Conservation (phyloP, 108 stramenopile genomes). For the Cyclostephanos invisitatus region DNA sequence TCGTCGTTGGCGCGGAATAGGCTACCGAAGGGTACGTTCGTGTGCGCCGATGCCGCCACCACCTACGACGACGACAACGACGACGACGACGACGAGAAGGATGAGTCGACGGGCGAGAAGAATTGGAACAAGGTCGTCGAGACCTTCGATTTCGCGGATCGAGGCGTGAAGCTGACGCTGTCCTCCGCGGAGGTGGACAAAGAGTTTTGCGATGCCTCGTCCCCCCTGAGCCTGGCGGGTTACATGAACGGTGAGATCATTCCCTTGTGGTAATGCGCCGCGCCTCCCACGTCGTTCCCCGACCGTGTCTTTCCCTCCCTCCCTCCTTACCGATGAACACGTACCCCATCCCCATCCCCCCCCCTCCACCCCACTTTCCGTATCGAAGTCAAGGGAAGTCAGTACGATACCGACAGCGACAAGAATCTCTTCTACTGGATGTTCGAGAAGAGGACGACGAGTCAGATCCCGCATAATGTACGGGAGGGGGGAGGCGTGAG, state of each 20-base stretch:
- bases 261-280: background rate
- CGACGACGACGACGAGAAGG: background rate
- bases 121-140: slow-evolving; percentile 3
- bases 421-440: slow-evolving; percentile 97
- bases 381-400: slow-evolving; percentile 44
- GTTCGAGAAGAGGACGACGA: slow-evolving; percentile 84
- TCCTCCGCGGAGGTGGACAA: slow-evolving; percentile 32
- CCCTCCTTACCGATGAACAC: background rate
- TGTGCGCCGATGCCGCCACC: background rate
- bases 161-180: slow-evolving; percentile 29
- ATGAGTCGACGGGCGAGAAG: background rate
- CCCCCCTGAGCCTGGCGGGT: slow-evolving; percentile 43
- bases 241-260: slow-evolving; percentile 48
- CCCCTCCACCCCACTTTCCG: background rate
- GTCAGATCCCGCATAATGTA: slow-evolving; percentile 4
- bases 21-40: slow-evolving; percentile 11
- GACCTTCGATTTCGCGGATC: slow-evolving; percentile 20
- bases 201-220: slow-evolving; percentile 48
- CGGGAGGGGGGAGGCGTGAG: slow-evolving; percentile 1
- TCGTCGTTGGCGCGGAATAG: background rate
- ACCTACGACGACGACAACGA: background rate
- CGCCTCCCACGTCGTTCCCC: too few species aligned
- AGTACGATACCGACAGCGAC: slow-evolving; percentile 58
- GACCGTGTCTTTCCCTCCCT: background rate
- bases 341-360: background rate